Percentiles rank a stretch among this genome's conserved stretches.
Evolutionary conservation across 768 basidiomycete genomes (phyloP).

Genomic region (Leucosporidium yakuticum): DNA sequence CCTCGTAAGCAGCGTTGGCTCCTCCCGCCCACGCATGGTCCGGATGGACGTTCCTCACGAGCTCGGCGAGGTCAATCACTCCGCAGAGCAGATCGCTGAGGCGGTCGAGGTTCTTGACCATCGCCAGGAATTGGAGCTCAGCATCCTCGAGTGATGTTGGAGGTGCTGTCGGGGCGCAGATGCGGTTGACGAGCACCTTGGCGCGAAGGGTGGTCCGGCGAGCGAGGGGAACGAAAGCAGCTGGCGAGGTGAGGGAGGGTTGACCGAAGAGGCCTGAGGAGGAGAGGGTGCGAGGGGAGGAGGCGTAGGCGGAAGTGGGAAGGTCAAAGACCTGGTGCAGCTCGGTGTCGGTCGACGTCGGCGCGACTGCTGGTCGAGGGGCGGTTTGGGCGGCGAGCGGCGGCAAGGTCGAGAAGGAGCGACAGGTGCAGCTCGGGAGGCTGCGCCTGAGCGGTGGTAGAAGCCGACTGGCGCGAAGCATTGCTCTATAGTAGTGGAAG

Average conservation of each 20-base stretch:
- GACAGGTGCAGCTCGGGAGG: too few relatives aligned
- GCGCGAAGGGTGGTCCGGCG: slow-evolving; percentile 75
- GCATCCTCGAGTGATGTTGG: slow-evolving; percentile 40
- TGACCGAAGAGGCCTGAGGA: slow-evolving; percentile 76
- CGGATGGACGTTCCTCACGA: slow-evolving; percentile 88
- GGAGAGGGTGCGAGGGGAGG: not conserved
- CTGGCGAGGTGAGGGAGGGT: slow-evolving; percentile 61
- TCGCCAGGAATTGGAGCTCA: slow-evolving; percentile 51
- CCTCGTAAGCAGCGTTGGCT: slow-evolving; percentile 82
- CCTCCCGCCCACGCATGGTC: slow-evolving; percentile 74
- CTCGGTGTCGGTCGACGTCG: slow-evolving; percentile 1
- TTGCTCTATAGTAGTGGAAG: too few relatives aligned
- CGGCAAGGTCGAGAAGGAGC: too few relatives aligned
- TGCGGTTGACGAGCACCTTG: slow-evolving; percentile 73
- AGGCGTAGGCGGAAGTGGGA: slow-evolving; percentile 9
- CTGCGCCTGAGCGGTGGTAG: too few relatives aligned
- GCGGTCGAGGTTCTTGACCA: slow-evolving; percentile 88
- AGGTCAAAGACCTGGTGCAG: slow-evolving; percentile 28
- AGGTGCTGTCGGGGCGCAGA: slow-evolving; percentile 43
- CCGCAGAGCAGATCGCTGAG: slow-evolving; percentile 93
- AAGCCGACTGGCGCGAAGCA: too few relatives aligned
- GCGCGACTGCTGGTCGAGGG: not conserved
- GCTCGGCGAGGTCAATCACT: slow-evolving; percentile 92
- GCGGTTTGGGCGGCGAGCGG: not conserved
- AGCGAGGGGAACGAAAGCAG: slow-evolving; percentile 64